Evolutionary conservation across 768 basidiomycete species (phyloP).

Genomic region (Termitomyces sp.): DNA sequence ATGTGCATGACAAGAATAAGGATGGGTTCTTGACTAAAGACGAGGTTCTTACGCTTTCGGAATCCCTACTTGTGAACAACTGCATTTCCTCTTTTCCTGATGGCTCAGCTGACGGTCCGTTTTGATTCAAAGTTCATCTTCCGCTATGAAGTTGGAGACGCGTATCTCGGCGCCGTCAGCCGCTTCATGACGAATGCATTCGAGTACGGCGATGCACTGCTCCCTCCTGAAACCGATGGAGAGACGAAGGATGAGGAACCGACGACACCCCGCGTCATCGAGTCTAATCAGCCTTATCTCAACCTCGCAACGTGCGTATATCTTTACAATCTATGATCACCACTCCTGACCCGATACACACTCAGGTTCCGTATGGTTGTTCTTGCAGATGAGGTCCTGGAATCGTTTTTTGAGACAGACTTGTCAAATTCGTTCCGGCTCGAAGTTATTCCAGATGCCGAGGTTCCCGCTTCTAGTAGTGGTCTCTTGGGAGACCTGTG

Average conservation of each 20-base stretch:
- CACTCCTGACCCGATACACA: neutral
- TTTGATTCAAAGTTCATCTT: conserved; percentile 79
- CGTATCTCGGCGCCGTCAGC: conserved; percentile 93
- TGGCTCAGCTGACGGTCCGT: neutral
- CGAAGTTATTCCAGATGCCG: conserved; percentile 65
- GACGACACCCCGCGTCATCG: conserved; percentile 43
- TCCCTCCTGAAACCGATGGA: conserved; percentile 41
- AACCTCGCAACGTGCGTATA: conserved; percentile 75
- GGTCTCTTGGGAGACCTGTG: conserved; percentile 81
- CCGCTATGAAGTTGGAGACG: conserved; percentile 94
- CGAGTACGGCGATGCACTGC: conserved; percentile 94
- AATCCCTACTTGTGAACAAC: conserved; percentile 77
- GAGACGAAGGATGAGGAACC: conserved; percentile 20
- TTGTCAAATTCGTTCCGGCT: conserved; percentile 85
- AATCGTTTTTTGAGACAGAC: conserved; percentile 95
- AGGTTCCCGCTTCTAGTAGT: conserved; percentile 52
- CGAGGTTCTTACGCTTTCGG: conserved; percentile 92
- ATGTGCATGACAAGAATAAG: conserved; percentile 92
- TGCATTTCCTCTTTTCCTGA: neutral
- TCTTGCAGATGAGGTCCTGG: conserved; percentile 92
- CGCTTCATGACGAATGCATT: conserved; percentile 98
- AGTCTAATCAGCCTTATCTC: conserved; percentile 86
- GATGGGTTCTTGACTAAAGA: conserved; percentile 96
- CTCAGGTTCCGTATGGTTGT: conserved; percentile 96
- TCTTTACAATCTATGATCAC: neutral